Evolutionary conservation across 192 early-diverging fungal species (phyloP).

Genomic region (Physocladia obscura): DNA sequence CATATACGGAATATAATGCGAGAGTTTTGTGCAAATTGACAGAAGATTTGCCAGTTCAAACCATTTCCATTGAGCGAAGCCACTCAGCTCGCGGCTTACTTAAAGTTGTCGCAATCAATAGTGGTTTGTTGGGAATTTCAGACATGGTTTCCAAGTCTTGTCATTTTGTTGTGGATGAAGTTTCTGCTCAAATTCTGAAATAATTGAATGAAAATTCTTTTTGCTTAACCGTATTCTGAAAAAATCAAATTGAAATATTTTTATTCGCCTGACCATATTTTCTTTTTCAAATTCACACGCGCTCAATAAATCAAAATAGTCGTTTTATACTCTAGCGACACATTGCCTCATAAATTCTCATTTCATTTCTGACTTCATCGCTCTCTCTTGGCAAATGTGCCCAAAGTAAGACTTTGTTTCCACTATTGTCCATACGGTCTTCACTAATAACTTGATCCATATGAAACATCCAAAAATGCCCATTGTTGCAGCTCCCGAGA

Average conservation of each 20-base stretch:
- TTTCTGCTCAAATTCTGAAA: too few relatives aligned
- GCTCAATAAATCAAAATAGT: too few relatives aligned
- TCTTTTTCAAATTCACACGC: too few relatives aligned
- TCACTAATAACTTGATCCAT: conserved; percentile 63
- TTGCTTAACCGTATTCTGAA: too few relatives aligned
- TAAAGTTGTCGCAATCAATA: conserved; percentile 1
- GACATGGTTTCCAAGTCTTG: conserved; percentile 7
- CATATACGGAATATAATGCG: conserved; percentile 1
- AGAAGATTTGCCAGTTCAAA: too few relatives aligned
- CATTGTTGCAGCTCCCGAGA: conserved; percentile 83
- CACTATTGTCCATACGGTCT: conserved; percentile 40
- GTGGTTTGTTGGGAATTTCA: neutral
- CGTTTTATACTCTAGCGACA: conserved; percentile 9
- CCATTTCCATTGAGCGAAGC: too few relatives aligned
- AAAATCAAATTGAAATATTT: too few relatives aligned
- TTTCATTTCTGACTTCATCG: conserved; percentile 17
- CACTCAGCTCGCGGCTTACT: too few relatives aligned
- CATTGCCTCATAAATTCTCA: conserved; percentile 20
- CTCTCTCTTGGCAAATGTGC: conserved; percentile 14
- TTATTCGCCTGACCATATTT: too few relatives aligned
- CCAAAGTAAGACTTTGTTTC: conserved; percentile 13
- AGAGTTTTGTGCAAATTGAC: neutral
- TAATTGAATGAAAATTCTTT: too few relatives aligned
- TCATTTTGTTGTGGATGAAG: neutral
- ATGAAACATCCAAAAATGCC: conserved; percentile 90